Percentiles rank a stretch among this genome's conserved stretches.
These are phyloP conservation scores for Acrodontium crateriforme DNA, from an alignment of 2,329 filamentous ascomycete genomes.

Conservation along the genomic window DNA sequence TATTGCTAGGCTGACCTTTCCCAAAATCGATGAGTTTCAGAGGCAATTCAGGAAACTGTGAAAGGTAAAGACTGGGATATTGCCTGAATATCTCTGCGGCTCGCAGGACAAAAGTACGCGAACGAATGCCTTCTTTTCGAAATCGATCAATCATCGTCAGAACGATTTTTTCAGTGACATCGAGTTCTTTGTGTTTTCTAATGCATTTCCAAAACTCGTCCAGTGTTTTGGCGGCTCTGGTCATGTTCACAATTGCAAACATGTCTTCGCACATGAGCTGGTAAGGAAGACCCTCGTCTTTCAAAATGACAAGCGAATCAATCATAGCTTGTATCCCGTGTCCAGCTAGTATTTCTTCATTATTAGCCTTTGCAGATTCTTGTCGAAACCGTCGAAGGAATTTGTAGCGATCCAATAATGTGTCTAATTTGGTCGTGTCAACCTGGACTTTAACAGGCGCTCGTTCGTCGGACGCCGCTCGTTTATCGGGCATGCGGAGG, in stretches of 20 bases:
- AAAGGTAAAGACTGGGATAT: conserved; percentile 7
- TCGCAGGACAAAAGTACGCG: conserved; percentile 6
- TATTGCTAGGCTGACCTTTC: conserved; percentile 3
- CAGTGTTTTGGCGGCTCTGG: neutral
- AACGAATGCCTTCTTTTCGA: conserved; percentile 1
- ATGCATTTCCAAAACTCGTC: conserved; percentile 1
- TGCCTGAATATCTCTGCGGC: conserved; percentile 10
- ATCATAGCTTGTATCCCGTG: conserved; percentile 2
- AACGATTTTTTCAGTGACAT: conserved; percentile 5
- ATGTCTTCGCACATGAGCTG: conserved; percentile 3
- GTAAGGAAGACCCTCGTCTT: conserved; percentile 2
- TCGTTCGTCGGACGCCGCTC: no score
- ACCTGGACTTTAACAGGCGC: neutral
- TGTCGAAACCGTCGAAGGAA: neutral
- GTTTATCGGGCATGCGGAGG: no score
- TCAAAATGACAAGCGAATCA: conserved; percentile 4
- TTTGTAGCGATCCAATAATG: neutral
- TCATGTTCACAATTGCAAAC: conserved; percentile 4
- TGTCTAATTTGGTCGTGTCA: neutral
- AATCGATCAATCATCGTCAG: conserved; percentile 10
- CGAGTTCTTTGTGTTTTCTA: conserved; percentile 2
- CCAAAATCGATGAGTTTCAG: conserved; percentile 9
- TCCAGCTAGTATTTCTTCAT: neutral
- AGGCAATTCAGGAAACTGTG: conserved; percentile 9
- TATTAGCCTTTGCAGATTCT: neutral